Evolutionary conservation across 2,329 filamentous ascomycete species (phyloP).

Genomic region (Diaporthe sp.): DNA sequence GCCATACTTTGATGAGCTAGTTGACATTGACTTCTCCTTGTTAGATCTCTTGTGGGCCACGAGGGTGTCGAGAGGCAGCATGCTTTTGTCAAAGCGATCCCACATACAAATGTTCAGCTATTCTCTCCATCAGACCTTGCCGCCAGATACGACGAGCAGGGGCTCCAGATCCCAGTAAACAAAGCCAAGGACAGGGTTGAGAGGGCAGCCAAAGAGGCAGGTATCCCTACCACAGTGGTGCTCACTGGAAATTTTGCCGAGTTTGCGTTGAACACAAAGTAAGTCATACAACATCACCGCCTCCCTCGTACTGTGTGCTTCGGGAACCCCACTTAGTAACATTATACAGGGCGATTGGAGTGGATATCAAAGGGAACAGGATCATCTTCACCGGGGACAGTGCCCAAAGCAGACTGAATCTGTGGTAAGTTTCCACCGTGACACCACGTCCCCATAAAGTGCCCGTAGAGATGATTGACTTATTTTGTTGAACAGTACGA

Average conservation of each 20-base stretch:
- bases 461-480: neutral
- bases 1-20: no score
- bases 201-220: neutral
- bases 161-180: neutral
- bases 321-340: neutral
- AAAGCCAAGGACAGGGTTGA: constrained; percentile 1
- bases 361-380: neutral
- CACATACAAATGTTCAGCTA: neutral
- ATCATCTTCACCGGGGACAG: neutral
- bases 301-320: neutral
- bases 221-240: neutral
- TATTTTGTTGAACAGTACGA: constrained; percentile 36
- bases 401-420: neutral
- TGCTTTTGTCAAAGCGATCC: neutral
- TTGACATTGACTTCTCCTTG: neutral
- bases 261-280: neutral
- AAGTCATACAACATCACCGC: neutral
- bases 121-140: neutral
- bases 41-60: constrained; percentile 1
- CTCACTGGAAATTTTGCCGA: neutral
- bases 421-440: neutral
- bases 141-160: neutral
- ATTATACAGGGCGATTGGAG: neutral
- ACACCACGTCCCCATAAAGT: no score
- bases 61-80: neutral